Base-by-base conservation (phyloP, 495 filamentous ascomycete species). In the Penicillium nucicola region DNA sequence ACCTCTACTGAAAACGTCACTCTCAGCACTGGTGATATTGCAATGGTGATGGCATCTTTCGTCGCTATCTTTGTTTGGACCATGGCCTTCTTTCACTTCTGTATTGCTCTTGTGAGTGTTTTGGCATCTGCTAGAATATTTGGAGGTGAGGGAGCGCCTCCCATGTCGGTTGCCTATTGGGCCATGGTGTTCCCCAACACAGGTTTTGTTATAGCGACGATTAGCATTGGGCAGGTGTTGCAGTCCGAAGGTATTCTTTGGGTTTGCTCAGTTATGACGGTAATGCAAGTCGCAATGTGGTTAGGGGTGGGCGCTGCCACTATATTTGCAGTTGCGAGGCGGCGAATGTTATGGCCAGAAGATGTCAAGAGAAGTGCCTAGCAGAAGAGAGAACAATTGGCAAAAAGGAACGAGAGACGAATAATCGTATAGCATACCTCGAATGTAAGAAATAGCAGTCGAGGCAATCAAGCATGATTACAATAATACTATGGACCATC, bases 21-120 rank as follows among this genome's bases (percentile, higher is more conserved):
- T 5, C 2, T 38, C 0, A 38, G 15, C 35, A 22, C 38, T 15
- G 58, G 46, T 0, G 53, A 63, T 17, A 60, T 72, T 4, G 52
- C 79, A 1, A 53, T 70, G 11, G 46, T 80, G 4, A 25, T 76
- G 9, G 75, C 78, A 40, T 77, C 35, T 53, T 65, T 28, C 15
- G 61, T 10, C 71, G 69, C 46, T 2, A 73, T 85, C 14, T 83
- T 82, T 48, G 61, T 87, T 1, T 87, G 83, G 83, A 67, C 72
- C 0, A 60, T 85, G n/a, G 74, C 74, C 20, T 77, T 85, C 42
- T 86, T 81, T 79, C 84, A 84, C 64, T 84, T 85, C 57, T 61
- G 62, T 14, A 68, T 81, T 0, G 77, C 79, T 0, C 34, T 45
- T 6, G 1, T 55, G 1, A 55, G 53, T 13, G 64, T 71, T 15